phyloP scores from a whole-genome alignment of 148 eudicot species.

The Pharnaceum exiguum region DNA sequence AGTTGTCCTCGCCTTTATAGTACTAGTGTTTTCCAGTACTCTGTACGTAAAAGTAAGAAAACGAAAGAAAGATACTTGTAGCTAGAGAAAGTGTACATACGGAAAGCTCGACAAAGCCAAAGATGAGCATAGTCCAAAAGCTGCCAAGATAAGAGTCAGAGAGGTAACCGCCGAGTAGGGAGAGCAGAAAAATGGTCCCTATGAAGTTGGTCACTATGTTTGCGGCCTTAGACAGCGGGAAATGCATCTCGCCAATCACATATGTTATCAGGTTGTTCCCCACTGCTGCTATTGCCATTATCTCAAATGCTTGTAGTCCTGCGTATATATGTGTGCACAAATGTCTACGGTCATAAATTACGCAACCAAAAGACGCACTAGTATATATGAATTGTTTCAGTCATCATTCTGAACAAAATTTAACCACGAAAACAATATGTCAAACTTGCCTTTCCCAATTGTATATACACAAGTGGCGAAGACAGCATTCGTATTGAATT shows the following conservation, averaged over 20 bases:
- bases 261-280: slow-evolving; percentile 94
- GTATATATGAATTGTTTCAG: too few species aligned
- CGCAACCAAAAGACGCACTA: too few species aligned
- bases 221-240: slow-evolving; percentile 74
- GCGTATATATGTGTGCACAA: background rate
- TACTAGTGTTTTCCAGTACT: too few species aligned
- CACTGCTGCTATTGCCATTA: slow-evolving; percentile 95
- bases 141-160: slow-evolving; percentile 90
- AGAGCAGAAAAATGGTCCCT: slow-evolving; percentile 78
- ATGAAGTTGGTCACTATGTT: slow-evolving; percentile 90
- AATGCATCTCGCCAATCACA: slow-evolving; percentile 93
- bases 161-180: slow-evolving; percentile 88
- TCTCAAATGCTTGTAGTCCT: slow-evolving; percentile 92
- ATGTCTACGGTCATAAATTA: background rate
- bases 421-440: too few species aligned
- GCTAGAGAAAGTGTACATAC: slow-evolving; percentile 47
- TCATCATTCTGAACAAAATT: too few species aligned
- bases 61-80: background rate
- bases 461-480: too few species aligned
- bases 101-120: slow-evolving; percentile 87
- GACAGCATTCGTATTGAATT: too few species aligned
- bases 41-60: background rate
- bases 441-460: too few species aligned
- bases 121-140: slow-evolving; percentile 98
- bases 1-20: too few species aligned